Base-by-base conservation (phyloP, 2,329 filamentous ascomycete species). In the Trichoderma cornu-damae region DNA sequence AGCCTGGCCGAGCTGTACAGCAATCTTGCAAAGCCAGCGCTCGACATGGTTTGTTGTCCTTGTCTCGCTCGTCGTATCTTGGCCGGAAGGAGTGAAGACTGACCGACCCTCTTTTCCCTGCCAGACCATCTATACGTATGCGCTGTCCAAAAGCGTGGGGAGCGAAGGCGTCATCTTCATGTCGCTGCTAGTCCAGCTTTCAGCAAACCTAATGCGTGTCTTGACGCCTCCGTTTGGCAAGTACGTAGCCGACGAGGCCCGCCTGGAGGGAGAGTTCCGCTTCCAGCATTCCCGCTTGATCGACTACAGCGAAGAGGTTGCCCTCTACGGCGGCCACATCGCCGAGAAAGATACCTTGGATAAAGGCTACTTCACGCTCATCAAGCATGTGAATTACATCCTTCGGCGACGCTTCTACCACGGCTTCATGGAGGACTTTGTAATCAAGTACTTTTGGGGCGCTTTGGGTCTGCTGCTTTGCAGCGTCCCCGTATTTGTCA, bases 401-500 rank as follows among this genome's bases (percentile, higher is more conserved):
- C 75, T 99, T 61, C 83, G 92, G 37, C 81, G 90, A 61, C 84
- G 94, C 48, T 89, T 99, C 71, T 97, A 97, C 72, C 93, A 99
- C 70, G 93, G 92, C n/a, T 87, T 99, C 67, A 96, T 97, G 93
- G 94, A 99, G 71, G 94, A 99, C 72, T 99, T 96, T 72, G 90
- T 97, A 58, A 96, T 99, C 73, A 99, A 99, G 73, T 99, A 99
- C 71, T 94, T 97, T 74, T 99, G 94, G 94, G 94, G 94, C 38
- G 93, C 94, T 2, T 73, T 99, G 42, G 94, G 94, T 1, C 80
- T 99, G 62, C 73, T 96, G 62, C 84, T 99, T 8, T 99, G 94
- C 77, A 95, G 90, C 71, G 86, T 96, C 0, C 94, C 94, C 0
- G 93, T 97, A 2, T 99, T 99, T 72, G 89, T 99, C 78, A 93